Evolutionary conservation across 2,329 filamentous ascomycete genomes (phyloP), one percentile per base, ranked within the genome.

Genomic region (Beauveria australis): DNA sequence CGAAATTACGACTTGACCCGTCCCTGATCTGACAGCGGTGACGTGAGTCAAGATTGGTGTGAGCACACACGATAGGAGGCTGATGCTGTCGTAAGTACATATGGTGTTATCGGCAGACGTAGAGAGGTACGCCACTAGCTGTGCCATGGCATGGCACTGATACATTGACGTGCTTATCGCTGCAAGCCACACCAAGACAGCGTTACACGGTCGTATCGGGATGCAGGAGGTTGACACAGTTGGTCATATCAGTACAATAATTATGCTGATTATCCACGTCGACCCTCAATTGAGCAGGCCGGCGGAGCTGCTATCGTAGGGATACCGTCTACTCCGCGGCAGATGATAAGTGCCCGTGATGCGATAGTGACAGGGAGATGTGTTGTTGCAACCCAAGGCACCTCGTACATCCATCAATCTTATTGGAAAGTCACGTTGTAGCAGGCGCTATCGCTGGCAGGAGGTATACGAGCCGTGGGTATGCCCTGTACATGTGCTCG

Each of bases 61-160:
- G 44, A 58, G 46, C 22, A 22, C 46, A 16, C 9, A 40, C 22
- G 55, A 51, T 58, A 58, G 46, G 44, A 40, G 54, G 44, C 7
- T 37, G 7, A 37, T 37, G 33, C 30, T 37, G 33, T 14, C 33
- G 18, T n/a, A 46, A 18, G 47, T 30, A n/a, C n/a, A n/a, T n/a
- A 44, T 59, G 56, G 56, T 52, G 56, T 52, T 59, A 59, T 59
- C 56, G 6, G 33, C 30, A 51, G 46, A 59, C 24, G 37, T 37
- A 22, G 49, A 22, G 49, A 52, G 37, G 9, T 47, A 59, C 48
- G 22, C 56, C 55, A 48, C 37, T 19, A 51, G 14, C 24, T 37
- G n/a, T 10, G 24, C 51, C 10, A 46, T 52, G 24, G 18, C 56
- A 44, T 59, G 56, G 47, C 56, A 22, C 19, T 59, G 53, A 28